phyloP scores from a whole-genome alignment of 2,329 filamentous ascomycete species.

The Emydomyces testavorans region DNA sequence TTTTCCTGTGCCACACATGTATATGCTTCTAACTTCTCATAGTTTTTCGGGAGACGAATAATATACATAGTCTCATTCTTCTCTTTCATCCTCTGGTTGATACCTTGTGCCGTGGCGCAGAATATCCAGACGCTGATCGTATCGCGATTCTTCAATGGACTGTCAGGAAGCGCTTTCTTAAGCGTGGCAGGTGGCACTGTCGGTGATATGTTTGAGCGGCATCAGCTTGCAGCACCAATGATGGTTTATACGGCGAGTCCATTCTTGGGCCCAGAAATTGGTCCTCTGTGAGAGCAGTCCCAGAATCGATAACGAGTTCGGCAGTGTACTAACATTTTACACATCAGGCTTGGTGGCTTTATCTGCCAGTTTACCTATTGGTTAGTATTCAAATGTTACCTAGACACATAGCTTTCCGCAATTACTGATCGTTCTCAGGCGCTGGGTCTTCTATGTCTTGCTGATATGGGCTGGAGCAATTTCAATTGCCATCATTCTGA shows the following conservation, averaged over 20 bases:
- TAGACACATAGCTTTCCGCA: background rate
- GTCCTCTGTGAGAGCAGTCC: slow-evolving; percentile 36
- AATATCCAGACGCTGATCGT: slow-evolving; percentile 75
- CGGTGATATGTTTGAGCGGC: slow-evolving; percentile 60
- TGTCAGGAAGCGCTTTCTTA: slow-evolving; percentile 43
- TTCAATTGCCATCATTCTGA: slow-evolving; percentile 51
- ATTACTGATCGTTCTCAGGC: slow-evolving; percentile 29
- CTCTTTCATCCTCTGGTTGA: slow-evolving; percentile 66
- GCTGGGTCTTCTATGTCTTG: slow-evolving; percentile 75
- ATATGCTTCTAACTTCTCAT: slow-evolving; percentile 1
- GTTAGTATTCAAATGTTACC: slow-evolving; percentile 25
- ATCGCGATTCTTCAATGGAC: slow-evolving; percentile 55
- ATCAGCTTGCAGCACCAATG: slow-evolving; percentile 69
- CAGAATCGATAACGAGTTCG: background rate
- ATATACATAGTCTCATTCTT: slow-evolving; percentile 67
- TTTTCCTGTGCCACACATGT: background rate
- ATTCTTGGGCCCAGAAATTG: slow-evolving; percentile 48
- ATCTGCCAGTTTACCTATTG: slow-evolving; percentile 66
- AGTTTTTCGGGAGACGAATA: slow-evolving; percentile 71
- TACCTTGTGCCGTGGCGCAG: slow-evolving; percentile 67
- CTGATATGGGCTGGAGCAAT: slow-evolving; percentile 67
- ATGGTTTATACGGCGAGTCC: slow-evolving; percentile 58
- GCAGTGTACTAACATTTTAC: background rate
- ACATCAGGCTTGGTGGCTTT: slow-evolving; percentile 56
- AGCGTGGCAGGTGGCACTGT: slow-evolving; percentile 74